Conservation (phyloP, 192 early-diverging fungal species). For the Funneliformis geosporum region DNA sequence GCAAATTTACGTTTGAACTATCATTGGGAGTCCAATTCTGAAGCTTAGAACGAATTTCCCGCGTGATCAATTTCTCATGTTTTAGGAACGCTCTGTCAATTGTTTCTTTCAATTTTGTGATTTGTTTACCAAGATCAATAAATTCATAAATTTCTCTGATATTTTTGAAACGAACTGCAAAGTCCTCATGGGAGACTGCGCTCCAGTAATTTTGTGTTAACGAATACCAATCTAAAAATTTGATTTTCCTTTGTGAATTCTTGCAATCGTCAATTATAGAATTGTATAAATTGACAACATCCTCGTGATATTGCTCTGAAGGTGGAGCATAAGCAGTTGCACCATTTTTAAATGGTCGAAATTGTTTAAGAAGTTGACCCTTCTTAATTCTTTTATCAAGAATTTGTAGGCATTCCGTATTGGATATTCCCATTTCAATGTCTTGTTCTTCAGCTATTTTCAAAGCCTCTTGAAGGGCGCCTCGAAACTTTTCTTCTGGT, state of each 20-base stretch:
- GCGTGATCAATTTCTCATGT: slow-evolving; percentile 1
- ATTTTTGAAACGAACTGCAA: slow-evolving; percentile 33
- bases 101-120: slow-evolving; percentile 25
- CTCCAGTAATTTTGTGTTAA: slow-evolving; percentile 5
- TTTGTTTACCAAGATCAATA: slow-evolving; percentile 24
- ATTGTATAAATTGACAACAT: slow-evolving; percentile 20
- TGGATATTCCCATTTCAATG: slow-evolving; percentile 22
- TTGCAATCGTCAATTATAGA: slow-evolving; percentile 19
- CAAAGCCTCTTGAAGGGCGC: slow-evolving; percentile 25
- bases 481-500: slow-evolving; percentile 17
- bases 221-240: slow-evolving; percentile 13
- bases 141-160: slow-evolving; percentile 32
- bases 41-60: slow-evolving; percentile 4
- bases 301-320: slow-evolving; percentile 34
- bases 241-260: slow-evolving; percentile 21
- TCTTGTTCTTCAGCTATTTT: slow-evolving; percentile 24
- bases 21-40: neutral
- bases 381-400: slow-evolving; percentile 24
- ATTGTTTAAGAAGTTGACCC: slow-evolving; percentile 27
- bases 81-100: slow-evolving; percentile 22
- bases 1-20: neutral
- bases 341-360: slow-evolving; percentile 33
- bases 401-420: slow-evolving; percentile 18
- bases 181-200: slow-evolving; percentile 10
- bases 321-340: slow-evolving; percentile 30